Conservation (phyloP, 768 basidiomycete genomes). For the Suillus alpinus region DNA sequence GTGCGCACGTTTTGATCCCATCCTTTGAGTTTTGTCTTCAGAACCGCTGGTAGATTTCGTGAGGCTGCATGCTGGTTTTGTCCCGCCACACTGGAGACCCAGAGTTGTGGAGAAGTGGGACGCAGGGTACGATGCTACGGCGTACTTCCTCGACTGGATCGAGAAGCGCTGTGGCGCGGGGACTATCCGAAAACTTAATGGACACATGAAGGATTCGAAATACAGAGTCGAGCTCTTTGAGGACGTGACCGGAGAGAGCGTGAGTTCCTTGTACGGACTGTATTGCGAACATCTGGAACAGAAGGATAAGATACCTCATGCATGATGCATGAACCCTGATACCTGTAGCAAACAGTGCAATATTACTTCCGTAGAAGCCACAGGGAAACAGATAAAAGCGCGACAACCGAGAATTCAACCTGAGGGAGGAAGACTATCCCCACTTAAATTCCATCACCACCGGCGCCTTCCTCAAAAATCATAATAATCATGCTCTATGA, state of each 20-base stretch:
- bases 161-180: conserved; percentile 53
- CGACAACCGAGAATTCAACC: too few species aligned
- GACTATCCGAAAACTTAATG: conserved; percentile 59
- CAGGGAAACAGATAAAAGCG: background rate
- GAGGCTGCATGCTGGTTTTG: conserved; percentile 53
- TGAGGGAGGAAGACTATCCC: too few species aligned
- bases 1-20: conserved; percentile 33
- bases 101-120: conserved; percentile 59
- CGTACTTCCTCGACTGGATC: conserved; percentile 70
- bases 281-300: conserved; percentile 45
- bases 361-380: background rate
- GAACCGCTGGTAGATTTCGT: conserved; percentile 57
- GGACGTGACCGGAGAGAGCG: conserved; percentile 47
- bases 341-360: background rate
- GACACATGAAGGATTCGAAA: conserved; percentile 41
- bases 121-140: conserved; percentile 71
- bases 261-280: conserved; percentile 55
- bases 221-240: conserved; percentile 55
- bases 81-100: conserved; percentile 70
- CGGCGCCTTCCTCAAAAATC: too few species aligned
- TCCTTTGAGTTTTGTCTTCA: conserved; percentile 2
- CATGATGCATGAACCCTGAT: background rate
- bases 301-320: background rate
- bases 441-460: too few species aligned
- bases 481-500: too few species aligned